Percentiles rank a stretch among this genome's conserved stretches.
Evolutionary conservation across 352 stramenopile genomes (phyloP).

Genomic region (Pythium brachiatum): DNA sequence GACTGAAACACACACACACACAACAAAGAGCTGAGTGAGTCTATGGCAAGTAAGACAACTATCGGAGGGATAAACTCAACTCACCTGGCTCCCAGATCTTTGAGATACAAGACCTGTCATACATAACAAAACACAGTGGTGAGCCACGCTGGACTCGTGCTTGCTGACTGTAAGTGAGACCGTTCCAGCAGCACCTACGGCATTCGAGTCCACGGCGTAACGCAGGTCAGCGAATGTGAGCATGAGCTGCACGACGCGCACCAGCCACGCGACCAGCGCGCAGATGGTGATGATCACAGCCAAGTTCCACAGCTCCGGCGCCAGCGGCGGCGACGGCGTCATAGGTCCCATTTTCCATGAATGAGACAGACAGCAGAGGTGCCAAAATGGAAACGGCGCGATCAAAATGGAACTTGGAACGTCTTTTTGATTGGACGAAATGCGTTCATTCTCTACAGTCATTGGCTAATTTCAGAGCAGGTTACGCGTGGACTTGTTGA

Average conservation of each 20-base stretch:
- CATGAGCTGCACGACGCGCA: slow-evolving; percentile 39
- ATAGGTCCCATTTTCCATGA: background rate
- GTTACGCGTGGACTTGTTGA: slow-evolving; percentile 30
- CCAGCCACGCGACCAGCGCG: slow-evolving; percentile 39
- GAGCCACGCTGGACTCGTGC: slow-evolving; percentile 3
- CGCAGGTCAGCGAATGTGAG: slow-evolving; percentile 40
- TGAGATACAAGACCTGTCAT: slow-evolving; percentile 25
- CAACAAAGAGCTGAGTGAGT: background rate
- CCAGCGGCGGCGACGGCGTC: slow-evolving; percentile 22
- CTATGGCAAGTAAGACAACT: too few relatives aligned
- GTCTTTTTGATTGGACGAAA: slow-evolving; percentile 27
- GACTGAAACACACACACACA: slow-evolving; percentile 19
- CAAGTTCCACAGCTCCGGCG: slow-evolving; percentile 65
- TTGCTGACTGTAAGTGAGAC: background rate
- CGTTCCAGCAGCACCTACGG: slow-evolving; percentile 27
- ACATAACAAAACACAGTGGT: background rate
- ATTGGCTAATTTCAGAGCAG: slow-evolving; percentile 24
- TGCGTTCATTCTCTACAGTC: background rate
- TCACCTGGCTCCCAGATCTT: slow-evolving; percentile 29
- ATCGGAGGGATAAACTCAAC: background rate
- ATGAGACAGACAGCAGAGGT: slow-evolving; percentile 3
- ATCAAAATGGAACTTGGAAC: slow-evolving; percentile 17
- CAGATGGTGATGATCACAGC: slow-evolving; percentile 42
- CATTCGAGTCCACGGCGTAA: slow-evolving; percentile 35
- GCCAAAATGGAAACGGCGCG: background rate